Evolutionary conservation across 805 yeast species (phyloP).

Genomic region (Saccharomyces jurei): DNA sequence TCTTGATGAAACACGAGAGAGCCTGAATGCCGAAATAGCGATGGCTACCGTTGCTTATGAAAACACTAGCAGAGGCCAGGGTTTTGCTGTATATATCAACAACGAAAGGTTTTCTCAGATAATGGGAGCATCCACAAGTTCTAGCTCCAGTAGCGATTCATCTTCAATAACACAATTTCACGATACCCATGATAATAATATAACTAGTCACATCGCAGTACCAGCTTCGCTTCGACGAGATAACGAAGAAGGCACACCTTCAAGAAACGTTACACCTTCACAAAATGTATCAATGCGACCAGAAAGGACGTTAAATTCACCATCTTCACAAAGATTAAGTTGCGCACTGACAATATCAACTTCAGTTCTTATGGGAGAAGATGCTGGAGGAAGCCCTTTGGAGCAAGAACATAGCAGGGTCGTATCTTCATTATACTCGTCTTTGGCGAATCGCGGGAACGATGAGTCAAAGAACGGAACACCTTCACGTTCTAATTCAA

Average conservation of each 20-base stretch:
- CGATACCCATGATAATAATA: neutral
- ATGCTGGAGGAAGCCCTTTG: neutral
- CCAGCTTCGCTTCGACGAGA: neutral
- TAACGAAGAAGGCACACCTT: neutral
- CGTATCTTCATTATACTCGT: neutral
- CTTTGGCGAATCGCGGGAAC: neutral
- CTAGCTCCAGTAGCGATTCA: neutral
- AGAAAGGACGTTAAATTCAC: neutral
- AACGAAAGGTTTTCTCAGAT: neutral
- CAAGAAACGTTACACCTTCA: neutral
- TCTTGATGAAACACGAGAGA: neutral
- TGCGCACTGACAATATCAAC: neutral
- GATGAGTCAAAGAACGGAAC: neutral
- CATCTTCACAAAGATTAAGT: neutral
- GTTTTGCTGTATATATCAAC: neutral
- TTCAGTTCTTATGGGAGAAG: neutral
- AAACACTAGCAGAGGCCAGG: neutral
- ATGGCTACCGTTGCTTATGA: neutral
- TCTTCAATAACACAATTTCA: neutral
- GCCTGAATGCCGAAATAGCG: neutral
- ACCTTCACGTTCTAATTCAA: neutral
- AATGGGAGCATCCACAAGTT: neutral
- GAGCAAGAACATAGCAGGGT: neutral
- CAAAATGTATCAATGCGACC: neutral
- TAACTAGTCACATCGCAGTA: neutral